Evolutionary conservation across 306 rosid species (phyloP).

Genomic region (Ormosia semicastrata): DNA sequence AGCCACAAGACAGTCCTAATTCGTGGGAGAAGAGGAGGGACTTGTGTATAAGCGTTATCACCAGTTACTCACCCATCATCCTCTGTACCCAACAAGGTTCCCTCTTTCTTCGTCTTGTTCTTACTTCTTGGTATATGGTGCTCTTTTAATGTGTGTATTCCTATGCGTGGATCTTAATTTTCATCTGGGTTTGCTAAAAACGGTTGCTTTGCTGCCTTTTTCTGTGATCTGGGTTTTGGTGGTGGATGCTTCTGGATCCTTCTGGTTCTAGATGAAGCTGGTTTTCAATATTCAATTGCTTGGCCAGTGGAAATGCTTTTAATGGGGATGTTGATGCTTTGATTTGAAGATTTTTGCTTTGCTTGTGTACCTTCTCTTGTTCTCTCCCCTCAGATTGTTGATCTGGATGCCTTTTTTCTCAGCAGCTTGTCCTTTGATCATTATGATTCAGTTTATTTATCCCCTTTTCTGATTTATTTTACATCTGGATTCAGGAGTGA

Average conservation of each 20-base stretch:
- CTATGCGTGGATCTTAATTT: conserved; percentile 31
- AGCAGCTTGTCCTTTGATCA: neutral
- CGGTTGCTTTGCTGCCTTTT: conserved; percentile 37
- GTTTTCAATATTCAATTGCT: conserved; percentile 26
- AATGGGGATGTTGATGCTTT: conserved; percentile 1
- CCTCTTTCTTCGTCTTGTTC: neutral
- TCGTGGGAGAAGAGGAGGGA: conserved; percentile 97
- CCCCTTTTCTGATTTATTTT: neutral
- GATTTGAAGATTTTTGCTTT: conserved; percentile 23
- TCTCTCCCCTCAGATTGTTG: conserved; percentile 14
- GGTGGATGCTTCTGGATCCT: conserved; percentile 27
- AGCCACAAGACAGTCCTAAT: conserved; percentile 78
- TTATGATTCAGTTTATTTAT: conserved; percentile 20
- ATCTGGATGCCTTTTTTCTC: conserved; percentile 12
- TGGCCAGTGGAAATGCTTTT: neutral
- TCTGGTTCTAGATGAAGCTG: conserved; percentile 20
- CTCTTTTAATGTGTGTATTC: neutral
- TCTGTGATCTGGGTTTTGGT: conserved; percentile 28
- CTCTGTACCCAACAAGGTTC: conserved; percentile 96
- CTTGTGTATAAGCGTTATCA: conserved; percentile 77
- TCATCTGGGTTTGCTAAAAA: conserved; percentile 34
- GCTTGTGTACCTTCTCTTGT: neutral
- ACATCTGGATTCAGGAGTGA: conserved; percentile 62
- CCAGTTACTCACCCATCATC: conserved; percentile 80
- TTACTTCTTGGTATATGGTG: neutral